These are phyloP conservation scores for Parasitella parasitica DNA, from an alignment of 371 early-diverging fungal genomes.

Conservation along the genomic window DNA sequence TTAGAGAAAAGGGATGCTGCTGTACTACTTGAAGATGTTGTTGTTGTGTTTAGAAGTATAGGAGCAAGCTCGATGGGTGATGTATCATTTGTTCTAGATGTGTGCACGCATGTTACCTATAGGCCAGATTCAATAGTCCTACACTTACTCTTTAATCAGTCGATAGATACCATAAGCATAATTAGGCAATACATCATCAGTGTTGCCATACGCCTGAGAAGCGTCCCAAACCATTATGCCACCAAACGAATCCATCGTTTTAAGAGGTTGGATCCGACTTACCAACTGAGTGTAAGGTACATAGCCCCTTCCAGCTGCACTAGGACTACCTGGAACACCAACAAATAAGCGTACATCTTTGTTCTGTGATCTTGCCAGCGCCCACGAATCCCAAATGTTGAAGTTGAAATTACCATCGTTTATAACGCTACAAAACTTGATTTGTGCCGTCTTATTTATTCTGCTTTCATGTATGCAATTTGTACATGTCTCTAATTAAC, in stretches of 20 bases:
- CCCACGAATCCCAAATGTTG: slow-evolving; percentile 67
- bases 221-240: slow-evolving; percentile 74
- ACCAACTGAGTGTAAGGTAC: slow-evolving; percentile 25
- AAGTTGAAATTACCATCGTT: slow-evolving; percentile 33
- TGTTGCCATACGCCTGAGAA: slow-evolving; percentile 44
- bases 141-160: slow-evolving; percentile 16
- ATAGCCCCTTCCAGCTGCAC: slow-evolving; percentile 46
- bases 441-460: neutral
- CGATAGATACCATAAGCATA: slow-evolving; percentile 20
- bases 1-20: neutral
- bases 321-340: slow-evolving; percentile 60
- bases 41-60: neutral
- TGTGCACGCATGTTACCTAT: neutral
- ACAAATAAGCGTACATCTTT: slow-evolving; percentile 60
- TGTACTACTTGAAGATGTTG: neutral
- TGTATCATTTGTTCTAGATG: neutral
- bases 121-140: too few relatives aligned
- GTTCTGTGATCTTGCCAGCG: slow-evolving; percentile 56
- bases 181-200: slow-evolving; percentile 21
- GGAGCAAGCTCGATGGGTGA: neutral
- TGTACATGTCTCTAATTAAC: neutral
- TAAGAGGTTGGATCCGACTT: slow-evolving; percentile 27
- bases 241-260: slow-evolving; percentile 49
- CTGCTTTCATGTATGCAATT: neutral
- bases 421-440: slow-evolving; percentile 24